Percentiles rank a stretch among this genome's conserved stretches.
These are phyloP conservation scores for Athelia psychrophila DNA, from an alignment of 1,284 basidiomycete species.

Conservation along the genomic window DNA sequence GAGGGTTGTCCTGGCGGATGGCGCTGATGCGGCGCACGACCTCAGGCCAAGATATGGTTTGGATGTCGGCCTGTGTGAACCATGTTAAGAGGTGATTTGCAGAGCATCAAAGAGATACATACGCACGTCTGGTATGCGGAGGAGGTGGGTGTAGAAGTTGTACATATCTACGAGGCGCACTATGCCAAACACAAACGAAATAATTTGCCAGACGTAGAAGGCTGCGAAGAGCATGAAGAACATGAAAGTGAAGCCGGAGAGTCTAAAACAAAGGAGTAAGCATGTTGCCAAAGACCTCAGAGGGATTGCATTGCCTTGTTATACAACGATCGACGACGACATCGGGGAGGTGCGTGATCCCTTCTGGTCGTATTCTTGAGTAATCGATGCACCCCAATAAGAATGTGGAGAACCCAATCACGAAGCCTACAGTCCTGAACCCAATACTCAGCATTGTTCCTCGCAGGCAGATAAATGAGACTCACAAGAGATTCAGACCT, in stretches of 20 bases:
- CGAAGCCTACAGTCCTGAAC: conserved; percentile 91
- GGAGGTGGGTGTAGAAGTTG: conserved; percentile 81
- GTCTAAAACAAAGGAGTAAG: conserved; percentile 40
- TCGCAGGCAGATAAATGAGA: conserved; percentile 22
- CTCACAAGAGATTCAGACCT: conserved; percentile 89
- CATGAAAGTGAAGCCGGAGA: conserved; percentile 80
- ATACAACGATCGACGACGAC: conserved; percentile 82
- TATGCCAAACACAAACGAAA: conserved; percentile 62
- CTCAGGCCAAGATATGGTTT: conserved; percentile 96
- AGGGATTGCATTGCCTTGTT: conserved; percentile 55
- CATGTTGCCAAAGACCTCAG: not conserved
- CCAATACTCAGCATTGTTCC: conserved; percentile 16
- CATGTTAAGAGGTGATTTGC: not conserved
- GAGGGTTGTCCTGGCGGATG: conserved; percentile 88
- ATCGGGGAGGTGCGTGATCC: conserved; percentile 68
- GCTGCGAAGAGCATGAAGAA: conserved; percentile 79
- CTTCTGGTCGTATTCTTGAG: conserved; percentile 64
- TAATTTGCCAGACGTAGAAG: conserved; percentile 79
- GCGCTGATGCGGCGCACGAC: conserved; percentile 86
- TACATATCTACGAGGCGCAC: conserved; percentile 88
- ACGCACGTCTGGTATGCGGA: conserved; percentile 79
- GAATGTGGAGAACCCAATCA: conserved; percentile 96
- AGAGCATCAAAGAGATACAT: conserved; percentile 22
- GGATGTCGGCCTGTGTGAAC: conserved; percentile 80
- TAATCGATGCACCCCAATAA: conserved; percentile 95